Conservation (phyloP, 345 rosid genomes). For the Ceriops zippeliana region DNA sequence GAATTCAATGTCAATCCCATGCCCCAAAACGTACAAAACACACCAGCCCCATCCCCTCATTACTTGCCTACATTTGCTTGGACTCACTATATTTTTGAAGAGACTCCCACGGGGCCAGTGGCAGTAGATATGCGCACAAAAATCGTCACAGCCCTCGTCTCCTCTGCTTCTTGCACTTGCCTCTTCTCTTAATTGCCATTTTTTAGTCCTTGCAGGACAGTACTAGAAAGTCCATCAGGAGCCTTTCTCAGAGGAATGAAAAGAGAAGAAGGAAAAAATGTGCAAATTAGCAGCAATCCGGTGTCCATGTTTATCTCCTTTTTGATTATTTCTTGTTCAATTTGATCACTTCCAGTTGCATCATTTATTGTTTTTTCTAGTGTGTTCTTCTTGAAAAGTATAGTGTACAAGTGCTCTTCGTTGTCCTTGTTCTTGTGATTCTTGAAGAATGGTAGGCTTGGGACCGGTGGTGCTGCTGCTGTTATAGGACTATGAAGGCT, state of each 20-base stretch:
- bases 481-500: conserved; percentile 5
- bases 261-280: not conserved
- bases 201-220: conserved; percentile 3
- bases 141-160: not conserved
- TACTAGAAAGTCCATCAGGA: conserved; percentile 2
- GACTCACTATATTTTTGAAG: not conserved
- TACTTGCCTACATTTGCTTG: not conserved
- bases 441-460: conserved; percentile 2
- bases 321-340: conserved; percentile 2
- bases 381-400: not conserved
- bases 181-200: not conserved
- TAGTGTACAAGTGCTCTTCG: not conserved
- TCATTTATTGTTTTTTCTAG: not conserved
- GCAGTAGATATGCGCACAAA: not conserved
- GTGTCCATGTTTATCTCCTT: not conserved
- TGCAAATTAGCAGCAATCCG: not conserved
- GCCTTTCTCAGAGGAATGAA: conserved; percentile 1
- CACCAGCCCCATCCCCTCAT: not conserved
- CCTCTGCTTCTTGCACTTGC: not conserved
- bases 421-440: not conserved
- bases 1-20: not conserved
- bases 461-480: not conserved
- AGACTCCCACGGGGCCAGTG: not conserved
- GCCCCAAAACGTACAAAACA: not conserved
- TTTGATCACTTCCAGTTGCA: not conserved